Conservation (phyloP, 805 yeast genomes). For the Sporopachydermia lactativora region DNA sequence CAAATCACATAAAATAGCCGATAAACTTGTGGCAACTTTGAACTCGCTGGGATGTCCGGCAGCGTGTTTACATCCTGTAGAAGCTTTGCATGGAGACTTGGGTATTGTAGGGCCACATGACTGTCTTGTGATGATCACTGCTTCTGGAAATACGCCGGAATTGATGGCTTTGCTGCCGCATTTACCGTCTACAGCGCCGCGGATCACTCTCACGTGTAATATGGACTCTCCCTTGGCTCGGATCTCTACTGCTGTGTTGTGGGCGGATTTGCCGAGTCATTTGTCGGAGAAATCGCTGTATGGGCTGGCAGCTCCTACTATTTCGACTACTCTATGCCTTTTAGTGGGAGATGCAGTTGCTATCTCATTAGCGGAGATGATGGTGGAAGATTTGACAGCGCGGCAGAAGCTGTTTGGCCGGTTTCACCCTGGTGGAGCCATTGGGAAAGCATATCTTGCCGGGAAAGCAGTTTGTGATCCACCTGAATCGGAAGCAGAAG, state of each 20-base stretch:
- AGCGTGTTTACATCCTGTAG: conserved; percentile 62
- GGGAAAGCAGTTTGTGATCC: conserved; percentile 8
- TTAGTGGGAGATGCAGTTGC: conserved; percentile 69
- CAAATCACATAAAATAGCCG: conserved; percentile 67
- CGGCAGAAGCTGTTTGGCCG: conserved; percentile 47
- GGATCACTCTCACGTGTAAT: conserved; percentile 50
- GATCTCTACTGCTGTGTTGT: conserved; percentile 38
- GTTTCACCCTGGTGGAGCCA: conserved; percentile 87
- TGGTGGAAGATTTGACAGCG: conserved; percentile 37
- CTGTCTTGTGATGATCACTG: conserved; percentile 55
- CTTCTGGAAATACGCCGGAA: conserved; percentile 79
- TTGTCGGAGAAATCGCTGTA: conserved; percentile 49
- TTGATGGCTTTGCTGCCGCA: conserved; percentile 42
- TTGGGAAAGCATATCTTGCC: conserved; percentile 38
- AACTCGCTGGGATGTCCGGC: conserved; percentile 66
- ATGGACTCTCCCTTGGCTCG: conserved; percentile 40
- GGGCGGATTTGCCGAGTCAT: conserved; percentile 45
- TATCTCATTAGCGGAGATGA: conserved; percentile 56
- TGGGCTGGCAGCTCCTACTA: conserved; percentile 81
- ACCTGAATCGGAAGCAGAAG: conserved; percentile 19
- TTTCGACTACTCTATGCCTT: conserved; percentile 64
- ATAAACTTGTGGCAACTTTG: conserved; percentile 68
- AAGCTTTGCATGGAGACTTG: conserved; percentile 83
- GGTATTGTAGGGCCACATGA: conserved; percentile 48
- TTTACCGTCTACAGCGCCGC: conserved; percentile 36